phyloP scores from a whole-genome alignment of 306 rosid species.

The Carpinus viminea region DNA sequence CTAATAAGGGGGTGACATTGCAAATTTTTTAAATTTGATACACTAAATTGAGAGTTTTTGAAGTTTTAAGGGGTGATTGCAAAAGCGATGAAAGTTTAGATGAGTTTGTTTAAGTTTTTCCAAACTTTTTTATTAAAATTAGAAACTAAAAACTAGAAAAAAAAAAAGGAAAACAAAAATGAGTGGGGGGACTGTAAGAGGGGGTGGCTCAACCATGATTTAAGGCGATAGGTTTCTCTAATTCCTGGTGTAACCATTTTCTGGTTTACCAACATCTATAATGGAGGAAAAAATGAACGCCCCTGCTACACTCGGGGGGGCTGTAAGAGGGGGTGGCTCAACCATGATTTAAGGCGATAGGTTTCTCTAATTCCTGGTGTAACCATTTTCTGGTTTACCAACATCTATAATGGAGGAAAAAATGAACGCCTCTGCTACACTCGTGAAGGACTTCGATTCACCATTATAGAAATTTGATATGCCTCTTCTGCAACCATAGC shows the following conservation, averaged over 20 bases:
- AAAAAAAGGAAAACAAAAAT: no score
- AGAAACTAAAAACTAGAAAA: no score
- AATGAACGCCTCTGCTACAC: constrained; percentile 56
- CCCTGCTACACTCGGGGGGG: constrained; percentile 51
- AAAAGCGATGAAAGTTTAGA: no score
- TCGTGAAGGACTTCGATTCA: constrained; percentile 76
- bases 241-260: constrained; percentile 66
- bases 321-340: no score
- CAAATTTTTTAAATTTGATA: no score
- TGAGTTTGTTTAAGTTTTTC: no score
- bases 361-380: constrained; percentile 66
- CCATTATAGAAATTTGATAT: constrained; percentile 76
- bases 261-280: constrained; percentile 77
- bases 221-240: constrained; percentile 66
- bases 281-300: constrained; percentile 47
- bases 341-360: constrained; percentile 51
- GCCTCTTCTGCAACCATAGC: constrained; percentile 62
- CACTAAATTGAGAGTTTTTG: no score
- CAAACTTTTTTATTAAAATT: no score
- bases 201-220: constrained; percentile 23
- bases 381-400: constrained; percentile 81
- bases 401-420: constrained; percentile 54
- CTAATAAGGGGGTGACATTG: no score
- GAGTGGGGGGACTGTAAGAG: no score
- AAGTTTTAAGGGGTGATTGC: no score